These are phyloP conservation scores for Gymnopilus junonius DNA, from an alignment of 768 basidiomycete genomes.

Conservation along the genomic window DNA sequence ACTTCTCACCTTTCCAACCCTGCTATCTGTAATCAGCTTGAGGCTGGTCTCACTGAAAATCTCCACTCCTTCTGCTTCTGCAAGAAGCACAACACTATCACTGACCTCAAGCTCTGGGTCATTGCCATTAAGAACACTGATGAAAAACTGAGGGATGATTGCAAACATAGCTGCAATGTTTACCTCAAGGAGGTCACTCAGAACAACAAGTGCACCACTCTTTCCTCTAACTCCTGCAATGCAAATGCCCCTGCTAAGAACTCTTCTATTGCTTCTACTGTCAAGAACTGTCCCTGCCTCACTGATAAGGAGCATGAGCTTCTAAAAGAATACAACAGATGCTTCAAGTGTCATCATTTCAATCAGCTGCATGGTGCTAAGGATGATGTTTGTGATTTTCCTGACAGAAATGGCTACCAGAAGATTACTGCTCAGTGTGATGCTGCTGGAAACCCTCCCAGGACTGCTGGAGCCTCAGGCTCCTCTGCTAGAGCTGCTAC, in stretches of 20 bases:
- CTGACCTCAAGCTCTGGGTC: background rate
- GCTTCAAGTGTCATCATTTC: background rate
- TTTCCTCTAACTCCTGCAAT: background rate
- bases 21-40: background rate
- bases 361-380: too few species aligned
- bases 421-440: too few species aligned
- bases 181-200: too few species aligned
- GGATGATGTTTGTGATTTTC: background rate
- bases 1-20: background rate
- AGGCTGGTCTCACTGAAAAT: background rate
- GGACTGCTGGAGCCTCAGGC: too few species aligned
- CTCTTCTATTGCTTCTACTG: too few species aligned
- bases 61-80: too few species aligned
- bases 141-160: background rate
- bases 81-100: background rate
- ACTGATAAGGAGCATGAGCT: background rate
- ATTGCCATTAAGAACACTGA: background rate
- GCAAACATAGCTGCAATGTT: too few species aligned
- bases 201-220: too few species aligned
- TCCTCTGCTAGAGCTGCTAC: too few species aligned
- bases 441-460: too few species aligned
- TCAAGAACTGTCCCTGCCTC: background rate
- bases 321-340: background rate
- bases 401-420: too few species aligned
- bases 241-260: background rate